Evolutionary conservation across 2,329 filamentous ascomycete genomes (phyloP).

Genomic region (Talaromyces verruculosus): DNA sequence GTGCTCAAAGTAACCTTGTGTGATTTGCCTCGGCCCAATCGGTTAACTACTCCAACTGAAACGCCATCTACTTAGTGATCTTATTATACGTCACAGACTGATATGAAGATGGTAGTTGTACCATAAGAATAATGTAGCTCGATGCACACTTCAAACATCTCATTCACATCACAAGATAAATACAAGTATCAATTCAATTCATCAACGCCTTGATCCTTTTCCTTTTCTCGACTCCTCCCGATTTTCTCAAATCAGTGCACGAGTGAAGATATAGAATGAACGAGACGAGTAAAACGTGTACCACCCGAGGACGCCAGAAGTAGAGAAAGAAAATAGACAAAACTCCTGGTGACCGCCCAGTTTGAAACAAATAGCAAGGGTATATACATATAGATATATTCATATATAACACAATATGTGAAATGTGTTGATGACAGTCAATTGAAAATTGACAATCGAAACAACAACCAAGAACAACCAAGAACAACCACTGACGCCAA

Average conservation of each 20-base stretch:
- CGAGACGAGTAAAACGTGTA: background rate
- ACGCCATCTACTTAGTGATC: background rate
- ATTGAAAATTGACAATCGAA: background rate
- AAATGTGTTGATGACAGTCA: background rate
- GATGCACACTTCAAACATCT: background rate
- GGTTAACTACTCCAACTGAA: conserved; percentile 10
- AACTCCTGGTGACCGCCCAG: background rate
- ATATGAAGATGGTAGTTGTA: too few species aligned
- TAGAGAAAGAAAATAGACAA: background rate
- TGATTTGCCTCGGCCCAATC: conserved; percentile 15
- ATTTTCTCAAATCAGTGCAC: background rate
- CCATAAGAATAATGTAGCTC: background rate
- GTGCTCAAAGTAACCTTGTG: background rate
- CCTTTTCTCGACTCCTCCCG: background rate
- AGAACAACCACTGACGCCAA: conserved; percentile 8
- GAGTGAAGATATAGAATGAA: background rate
- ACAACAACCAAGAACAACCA: background rate
- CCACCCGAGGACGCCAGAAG: background rate
- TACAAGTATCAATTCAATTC: background rate
- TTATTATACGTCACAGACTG: too few species aligned
- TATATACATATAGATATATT: conserved; percentile 13
- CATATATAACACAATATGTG: conserved; percentile 13
- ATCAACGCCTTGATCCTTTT: conserved; percentile 6
- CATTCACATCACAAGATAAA: background rate
- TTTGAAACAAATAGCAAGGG: background rate